phyloP scores from a whole-genome alignment of 228 moss, liverwort and hornwort genomes.

The Sphagnum fallax region DNA sequence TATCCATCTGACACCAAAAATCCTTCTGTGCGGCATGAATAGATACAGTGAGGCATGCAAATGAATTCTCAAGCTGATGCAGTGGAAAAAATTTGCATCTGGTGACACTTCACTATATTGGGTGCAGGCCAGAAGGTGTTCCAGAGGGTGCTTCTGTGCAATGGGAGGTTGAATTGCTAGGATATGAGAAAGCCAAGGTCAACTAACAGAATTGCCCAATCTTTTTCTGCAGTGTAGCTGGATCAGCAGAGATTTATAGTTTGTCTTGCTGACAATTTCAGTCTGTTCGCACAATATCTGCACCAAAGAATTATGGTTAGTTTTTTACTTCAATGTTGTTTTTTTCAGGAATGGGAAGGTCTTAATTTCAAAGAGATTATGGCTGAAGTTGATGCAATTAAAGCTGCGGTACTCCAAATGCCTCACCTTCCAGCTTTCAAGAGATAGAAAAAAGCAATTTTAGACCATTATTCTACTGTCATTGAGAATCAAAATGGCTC shows the following conservation, averaged over 20 bases:
- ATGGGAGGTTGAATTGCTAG: conserved; percentile 91
- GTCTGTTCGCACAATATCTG: too few species aligned
- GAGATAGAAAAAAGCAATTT: too few species aligned
- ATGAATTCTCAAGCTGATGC: too few species aligned
- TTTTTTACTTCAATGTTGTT: neutral
- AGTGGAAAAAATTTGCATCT: too few species aligned
- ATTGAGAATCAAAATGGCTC: too few species aligned
- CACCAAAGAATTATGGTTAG: too few species aligned
- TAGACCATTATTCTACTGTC: too few species aligned
- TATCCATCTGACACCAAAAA: too few species aligned
- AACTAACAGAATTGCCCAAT: neutral
- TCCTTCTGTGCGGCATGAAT: too few species aligned
- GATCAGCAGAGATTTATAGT: neutral
- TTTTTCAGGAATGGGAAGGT: conserved; percentile 92
- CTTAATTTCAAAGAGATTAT: conserved; percentile 85
- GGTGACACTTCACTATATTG: conserved; percentile 4
- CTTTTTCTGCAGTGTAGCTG: neutral
- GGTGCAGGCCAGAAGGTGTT: conserved; percentile 63
- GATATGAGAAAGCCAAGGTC: conserved; percentile 77
- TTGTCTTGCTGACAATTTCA: neutral
- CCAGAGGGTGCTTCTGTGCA: conserved; percentile 81
- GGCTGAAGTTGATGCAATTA: conserved; percentile 80
- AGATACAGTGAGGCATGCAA: too few species aligned
- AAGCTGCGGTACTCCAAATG: conserved; percentile 45
- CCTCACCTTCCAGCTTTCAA: neutral